Evolutionary conservation across 2,329 filamentous ascomycete species (phyloP).

Genomic region (Colletotrichum godetiae): DNA sequence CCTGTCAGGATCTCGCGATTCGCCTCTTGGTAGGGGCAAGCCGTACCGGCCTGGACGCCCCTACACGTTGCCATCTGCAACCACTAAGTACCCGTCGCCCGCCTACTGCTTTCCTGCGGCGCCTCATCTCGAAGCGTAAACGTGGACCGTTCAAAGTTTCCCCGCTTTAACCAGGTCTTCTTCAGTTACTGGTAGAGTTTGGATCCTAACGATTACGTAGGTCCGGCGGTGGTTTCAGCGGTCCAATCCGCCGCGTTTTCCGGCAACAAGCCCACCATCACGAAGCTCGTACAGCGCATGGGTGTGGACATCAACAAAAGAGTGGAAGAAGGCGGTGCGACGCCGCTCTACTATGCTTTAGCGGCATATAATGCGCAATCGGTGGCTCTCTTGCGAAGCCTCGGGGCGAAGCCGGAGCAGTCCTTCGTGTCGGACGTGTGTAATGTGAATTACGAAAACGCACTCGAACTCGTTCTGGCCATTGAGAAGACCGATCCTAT

Average conservation of each 20-base stretch:
- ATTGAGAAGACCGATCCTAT: not conserved
- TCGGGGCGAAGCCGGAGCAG: not conserved
- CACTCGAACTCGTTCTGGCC: not conserved
- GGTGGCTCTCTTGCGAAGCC: not conserved
- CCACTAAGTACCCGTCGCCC: no score
- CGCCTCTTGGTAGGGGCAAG: no score
- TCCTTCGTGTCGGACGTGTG: not conserved
- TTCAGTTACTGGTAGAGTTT: not conserved
- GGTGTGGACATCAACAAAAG: not conserved
- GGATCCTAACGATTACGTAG: not conserved
- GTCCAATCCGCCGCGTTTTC: not conserved
- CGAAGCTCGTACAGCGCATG: not conserved
- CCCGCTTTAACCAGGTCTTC: no score
- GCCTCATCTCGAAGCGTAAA: no score
- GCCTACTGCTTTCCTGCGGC: no score
- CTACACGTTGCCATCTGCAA: no score
- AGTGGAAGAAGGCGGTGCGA: not conserved
- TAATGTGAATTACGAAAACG: not conserved
- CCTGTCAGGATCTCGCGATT: no score
- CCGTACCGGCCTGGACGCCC: not conserved
- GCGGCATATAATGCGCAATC: not conserved
- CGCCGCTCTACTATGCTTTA: not conserved
- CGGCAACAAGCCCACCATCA: not conserved
- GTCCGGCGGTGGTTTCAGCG: not conserved
- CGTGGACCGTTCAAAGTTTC: no score